Evolutionary conservation across 345 rosid species (phyloP).

Genomic region (Eutrema yunnanense): DNA sequence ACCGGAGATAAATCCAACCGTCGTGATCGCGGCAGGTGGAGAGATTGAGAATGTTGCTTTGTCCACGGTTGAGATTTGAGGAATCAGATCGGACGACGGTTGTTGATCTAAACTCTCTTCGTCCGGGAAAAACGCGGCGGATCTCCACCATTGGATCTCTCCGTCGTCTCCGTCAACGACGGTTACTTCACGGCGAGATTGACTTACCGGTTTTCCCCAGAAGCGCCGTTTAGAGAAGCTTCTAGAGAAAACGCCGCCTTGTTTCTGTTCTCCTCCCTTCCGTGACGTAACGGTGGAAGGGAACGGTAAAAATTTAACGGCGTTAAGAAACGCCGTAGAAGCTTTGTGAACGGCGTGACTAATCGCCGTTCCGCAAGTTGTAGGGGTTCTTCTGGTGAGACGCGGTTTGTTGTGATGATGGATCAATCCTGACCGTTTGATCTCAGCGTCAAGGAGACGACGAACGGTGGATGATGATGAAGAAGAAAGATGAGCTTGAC

Average conservation of each 20-base stretch:
- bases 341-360: conserved; percentile 56
- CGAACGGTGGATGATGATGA: conserved; percentile 42
- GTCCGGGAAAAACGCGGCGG: conserved; percentile 38
- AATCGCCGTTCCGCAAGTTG: conserved; percentile 36
- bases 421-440: conserved; percentile 34
- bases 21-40: not conserved
- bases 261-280: conserved; percentile 8
- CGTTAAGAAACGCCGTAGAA: conserved; percentile 50
- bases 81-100: conserved; percentile 32
- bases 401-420: conserved; percentile 11
- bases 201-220: conserved; percentile 39
- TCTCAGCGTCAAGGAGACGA: conserved; percentile 61
- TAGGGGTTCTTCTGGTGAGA: conserved; percentile 26
- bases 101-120: conserved; percentile 32
- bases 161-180: not conserved
- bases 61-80: not conserved
- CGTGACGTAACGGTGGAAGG: conserved; percentile 26
- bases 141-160: conserved; percentile 46
- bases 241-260: conserved; percentile 27
- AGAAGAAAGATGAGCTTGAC: conserved; percentile 42
- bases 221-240: conserved; percentile 52
- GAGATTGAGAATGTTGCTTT: conserved; percentile 7
- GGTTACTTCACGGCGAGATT: conserved; percentile 3
- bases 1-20: not conserved
- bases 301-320: conserved; percentile 55